Percentiles rank a stretch among this genome's conserved stretches.
These are phyloP conservation scores for Apophysomyces variabilis DNA, from an alignment of 371 early-diverging fungal genomes.

Conservation along the genomic window DNA sequence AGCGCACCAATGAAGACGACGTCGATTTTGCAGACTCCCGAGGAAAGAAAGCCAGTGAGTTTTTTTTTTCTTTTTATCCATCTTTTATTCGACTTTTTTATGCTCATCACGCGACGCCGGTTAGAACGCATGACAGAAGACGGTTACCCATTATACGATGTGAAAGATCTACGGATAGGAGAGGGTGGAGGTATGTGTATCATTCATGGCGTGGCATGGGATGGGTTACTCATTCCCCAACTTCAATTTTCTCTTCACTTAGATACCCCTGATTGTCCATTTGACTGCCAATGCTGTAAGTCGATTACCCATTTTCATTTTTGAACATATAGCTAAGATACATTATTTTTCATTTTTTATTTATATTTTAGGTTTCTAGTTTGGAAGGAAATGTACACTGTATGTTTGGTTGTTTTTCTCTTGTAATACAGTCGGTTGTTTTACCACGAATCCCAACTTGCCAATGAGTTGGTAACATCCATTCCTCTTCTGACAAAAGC, in stretches of 20 bases:
- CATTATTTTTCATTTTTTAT: background rate
- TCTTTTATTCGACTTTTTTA: background rate
- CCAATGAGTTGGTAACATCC: constrained; percentile 56
- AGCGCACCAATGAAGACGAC: constrained; percentile 24
- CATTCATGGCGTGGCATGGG: background rate
- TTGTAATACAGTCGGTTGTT: background rate
- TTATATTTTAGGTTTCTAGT: background rate
- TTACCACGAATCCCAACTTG: constrained; percentile 47
- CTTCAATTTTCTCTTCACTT: background rate
- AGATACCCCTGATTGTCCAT: constrained; percentile 56
- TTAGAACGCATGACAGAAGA: constrained; percentile 57
- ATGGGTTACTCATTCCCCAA: background rate
- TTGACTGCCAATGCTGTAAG: constrained; percentile 57
- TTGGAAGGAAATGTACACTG: background rate
- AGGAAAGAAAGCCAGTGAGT: constrained; percentile 54
- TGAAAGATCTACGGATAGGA: constrained; percentile 49
- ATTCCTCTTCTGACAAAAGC: constrained; percentile 87
- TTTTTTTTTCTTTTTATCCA: background rate
- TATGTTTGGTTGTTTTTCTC: background rate
- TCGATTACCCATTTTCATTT: background rate
- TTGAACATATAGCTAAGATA: background rate
- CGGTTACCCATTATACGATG: constrained; percentile 56
- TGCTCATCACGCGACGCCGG: background rate
- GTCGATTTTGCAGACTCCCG: constrained; percentile 50
- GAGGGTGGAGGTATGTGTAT: constrained; percentile 31